Conservation (phyloP, 139 green algal species). For the Ostreobium quekettii region DNA sequence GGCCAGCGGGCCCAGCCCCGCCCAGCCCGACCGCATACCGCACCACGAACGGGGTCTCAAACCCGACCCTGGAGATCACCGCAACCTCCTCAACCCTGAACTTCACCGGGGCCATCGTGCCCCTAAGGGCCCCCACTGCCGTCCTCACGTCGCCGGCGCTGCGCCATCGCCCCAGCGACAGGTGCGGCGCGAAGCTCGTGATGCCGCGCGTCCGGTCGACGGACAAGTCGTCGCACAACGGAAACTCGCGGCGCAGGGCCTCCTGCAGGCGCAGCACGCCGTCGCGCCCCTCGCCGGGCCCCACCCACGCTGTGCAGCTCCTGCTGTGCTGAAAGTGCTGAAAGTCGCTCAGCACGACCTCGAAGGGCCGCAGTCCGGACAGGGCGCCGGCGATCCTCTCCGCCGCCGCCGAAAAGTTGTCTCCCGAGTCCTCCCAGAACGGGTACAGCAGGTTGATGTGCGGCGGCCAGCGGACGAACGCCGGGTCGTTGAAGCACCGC, state of each 20-base stretch:
- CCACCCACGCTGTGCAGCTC: slow-evolving; percentile 43
- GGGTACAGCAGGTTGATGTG: slow-evolving; percentile 78
- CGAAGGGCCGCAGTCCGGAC: slow-evolving; percentile 10
- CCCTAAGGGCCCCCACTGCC: slow-evolving; percentile 24
- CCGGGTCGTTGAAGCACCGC: slow-evolving; percentile 50
- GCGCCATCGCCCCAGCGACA: slow-evolving; percentile 57
- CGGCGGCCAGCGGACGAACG: slow-evolving; percentile 50
- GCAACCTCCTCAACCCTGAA: slow-evolving; percentile 26
- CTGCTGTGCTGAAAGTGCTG: slow-evolving; percentile 34
- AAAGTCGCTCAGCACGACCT: slow-evolving; percentile 20
- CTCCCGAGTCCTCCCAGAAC: slow-evolving; percentile 38
- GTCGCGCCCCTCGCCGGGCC: slow-evolving; percentile 10
- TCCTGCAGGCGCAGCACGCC: slow-evolving; percentile 37
- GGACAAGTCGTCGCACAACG: slow-evolving; percentile 46
- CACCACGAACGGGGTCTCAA: slow-evolving; percentile 37
- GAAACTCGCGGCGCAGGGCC: slow-evolving; percentile 39
- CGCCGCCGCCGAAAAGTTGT: slow-evolving; percentile 29
- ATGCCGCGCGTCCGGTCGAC: slow-evolving; percentile 37
- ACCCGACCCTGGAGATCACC: slow-evolving; percentile 19
- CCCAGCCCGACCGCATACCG: slow-evolving; percentile 40
- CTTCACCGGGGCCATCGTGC: slow-evolving; percentile 16
- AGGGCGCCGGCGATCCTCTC: slow-evolving; percentile 13
- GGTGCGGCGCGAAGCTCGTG: slow-evolving; percentile 44
- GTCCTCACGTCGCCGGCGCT: slow-evolving; percentile 12
- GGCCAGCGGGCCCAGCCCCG: not conserved